Evolutionary conservation across 2,329 filamentous ascomycete species (phyloP).

Genomic region (Hymenoscyphus fraxineus): DNA sequence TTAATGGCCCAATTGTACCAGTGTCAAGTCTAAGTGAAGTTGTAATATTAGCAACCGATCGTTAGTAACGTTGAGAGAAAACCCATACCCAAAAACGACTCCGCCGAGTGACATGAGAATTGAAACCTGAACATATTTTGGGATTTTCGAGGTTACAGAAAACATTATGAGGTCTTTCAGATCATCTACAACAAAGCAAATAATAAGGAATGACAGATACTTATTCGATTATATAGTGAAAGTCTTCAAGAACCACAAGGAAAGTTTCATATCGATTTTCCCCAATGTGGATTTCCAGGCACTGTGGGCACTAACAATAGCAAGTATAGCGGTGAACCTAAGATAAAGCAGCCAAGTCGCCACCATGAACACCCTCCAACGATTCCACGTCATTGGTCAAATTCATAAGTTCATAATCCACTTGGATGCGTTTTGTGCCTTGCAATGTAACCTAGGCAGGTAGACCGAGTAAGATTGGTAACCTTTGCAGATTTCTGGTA

Average conservation of each 20-base stretch:
- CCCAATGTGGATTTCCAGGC: neutral
- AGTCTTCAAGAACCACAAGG: neutral
- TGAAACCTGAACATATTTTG: conserved; percentile 31
- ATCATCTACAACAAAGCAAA: neutral
- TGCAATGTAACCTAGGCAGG: neutral
- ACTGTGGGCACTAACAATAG: neutral
- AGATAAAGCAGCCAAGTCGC: neutral
- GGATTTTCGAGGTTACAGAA: conserved; percentile 3
- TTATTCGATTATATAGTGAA: neutral
- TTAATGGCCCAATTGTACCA: conserved; percentile 49
- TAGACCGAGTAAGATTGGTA: neutral
- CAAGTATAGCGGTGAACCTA: conserved; percentile 1
- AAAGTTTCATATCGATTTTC: neutral
- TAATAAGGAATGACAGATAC: neutral
- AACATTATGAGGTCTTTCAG: neutral
- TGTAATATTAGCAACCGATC: neutral
- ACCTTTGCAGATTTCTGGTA: neutral
- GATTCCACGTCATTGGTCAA: neutral
- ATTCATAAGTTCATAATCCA: neutral
- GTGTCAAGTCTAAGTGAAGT: conserved; percentile 40
- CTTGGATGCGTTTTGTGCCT: neutral
- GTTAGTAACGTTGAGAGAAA: neutral
- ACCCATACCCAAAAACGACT: conserved; percentile 28
- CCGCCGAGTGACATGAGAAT: conserved; percentile 30
- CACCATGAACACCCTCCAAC: neutral